Base-by-base conservation (phyloP, 345 rosid species). In the Abelmoschus esculentus region DNA sequence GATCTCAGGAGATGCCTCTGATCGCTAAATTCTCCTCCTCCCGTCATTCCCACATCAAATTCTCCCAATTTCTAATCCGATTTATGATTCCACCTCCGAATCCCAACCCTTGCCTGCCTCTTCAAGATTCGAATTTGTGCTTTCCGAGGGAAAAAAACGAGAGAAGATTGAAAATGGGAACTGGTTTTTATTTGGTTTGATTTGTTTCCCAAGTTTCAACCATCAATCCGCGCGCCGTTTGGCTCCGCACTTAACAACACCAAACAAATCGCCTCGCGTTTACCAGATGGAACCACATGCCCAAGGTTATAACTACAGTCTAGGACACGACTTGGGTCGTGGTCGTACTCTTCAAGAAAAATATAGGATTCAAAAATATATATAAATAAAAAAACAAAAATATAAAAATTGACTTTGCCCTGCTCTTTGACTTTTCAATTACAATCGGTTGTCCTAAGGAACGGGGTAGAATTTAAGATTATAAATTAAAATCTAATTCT, bases 1-100 rank as follows among this genome's bases (percentile, higher is more conserved):
- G 82, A 78, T 78, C 84, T 74, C 42, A 83, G 64, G 3, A 81
- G 75, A 66, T 73, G 75, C 64, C 73, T 73, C n/a, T 83, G 73
- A 31, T 83, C 83, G 77, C 76, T 71, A 15, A 19, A 69, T 57
- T 69, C 72, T 38, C 64, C 72, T 22, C 40, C 54, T 2, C 64
- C 72, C 32, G 72, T 69, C 72, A 57, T 70, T n/a, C 10, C 66
- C 26, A 36, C 17, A 36, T 1, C 11, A 52, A 46, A 57, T 57
- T 12, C 29, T 10, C 19, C 19, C 58, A 18, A 54, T 54, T 54
- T 54, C 14, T 5, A 17, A 17, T 2, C 14, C 13, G 3, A 46
- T 12, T 46, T 46, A 11, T 46, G 50, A 46, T 54, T 54, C 26
- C 6, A 19, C 6, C 28, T 54, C 55, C 55, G 8, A 50, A 50